Evolutionary conservation across 805 yeast genomes (phyloP).

Genomic region (Lachancea nothofagi): DNA sequence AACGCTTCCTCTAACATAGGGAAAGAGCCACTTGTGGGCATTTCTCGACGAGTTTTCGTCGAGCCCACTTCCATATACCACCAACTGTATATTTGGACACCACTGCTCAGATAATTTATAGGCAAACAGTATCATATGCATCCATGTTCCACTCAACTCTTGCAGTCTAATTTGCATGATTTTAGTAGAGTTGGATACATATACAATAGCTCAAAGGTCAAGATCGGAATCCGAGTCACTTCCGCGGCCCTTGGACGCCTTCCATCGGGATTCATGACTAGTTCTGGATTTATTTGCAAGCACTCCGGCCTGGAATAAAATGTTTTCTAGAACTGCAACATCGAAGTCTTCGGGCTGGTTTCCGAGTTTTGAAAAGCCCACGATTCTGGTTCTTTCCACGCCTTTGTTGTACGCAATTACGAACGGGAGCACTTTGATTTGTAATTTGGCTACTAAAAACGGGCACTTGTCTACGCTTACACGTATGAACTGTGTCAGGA

Average conservation of each 20-base stretch:
- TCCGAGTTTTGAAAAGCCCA: constrained; percentile 65
- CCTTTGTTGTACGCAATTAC: constrained; percentile 59
- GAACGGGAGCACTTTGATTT: constrained; percentile 65
- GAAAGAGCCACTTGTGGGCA: too few species aligned
- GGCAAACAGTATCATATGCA: too few species aligned
- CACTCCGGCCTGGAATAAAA: constrained; percentile 32
- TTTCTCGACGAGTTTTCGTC: too few species aligned
- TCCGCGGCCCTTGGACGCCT: background rate
- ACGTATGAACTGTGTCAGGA: constrained; percentile 46
- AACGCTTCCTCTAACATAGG: too few species aligned
- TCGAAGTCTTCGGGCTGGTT: constrained; percentile 43
- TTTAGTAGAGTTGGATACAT: too few species aligned
- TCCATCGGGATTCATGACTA: background rate
- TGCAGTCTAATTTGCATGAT: too few species aligned
- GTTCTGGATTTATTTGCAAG: constrained; percentile 33
- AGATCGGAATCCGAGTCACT: constrained; percentile 19
- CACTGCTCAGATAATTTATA: too few species aligned
- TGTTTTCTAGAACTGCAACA: constrained; percentile 44
- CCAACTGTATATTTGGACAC: too few species aligned
- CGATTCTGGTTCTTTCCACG: constrained; percentile 49
- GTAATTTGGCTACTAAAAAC: constrained; percentile 59
- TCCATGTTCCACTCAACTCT: too few species aligned
- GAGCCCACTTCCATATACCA: too few species aligned
- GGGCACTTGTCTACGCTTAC: constrained; percentile 64
- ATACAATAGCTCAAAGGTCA: constrained; percentile 28